Evolutionary conservation across 2,329 filamentous ascomycete species (phyloP).

Genomic region (Dothideomycetes sp.): DNA sequence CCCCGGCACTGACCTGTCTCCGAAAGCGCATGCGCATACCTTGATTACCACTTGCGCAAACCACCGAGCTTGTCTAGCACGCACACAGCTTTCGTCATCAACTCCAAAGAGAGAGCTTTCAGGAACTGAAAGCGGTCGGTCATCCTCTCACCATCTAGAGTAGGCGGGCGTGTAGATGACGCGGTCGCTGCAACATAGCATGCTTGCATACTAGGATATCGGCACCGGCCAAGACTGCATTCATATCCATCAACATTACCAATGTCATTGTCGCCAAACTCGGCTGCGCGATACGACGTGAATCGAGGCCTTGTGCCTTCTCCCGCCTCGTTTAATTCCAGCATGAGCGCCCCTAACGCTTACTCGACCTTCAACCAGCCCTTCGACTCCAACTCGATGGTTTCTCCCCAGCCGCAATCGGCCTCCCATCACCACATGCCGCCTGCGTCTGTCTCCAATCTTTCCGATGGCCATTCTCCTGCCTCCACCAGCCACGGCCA

Average conservation of each 20-base stretch:
- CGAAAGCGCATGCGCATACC: too few relatives aligned
- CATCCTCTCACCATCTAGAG: too few relatives aligned
- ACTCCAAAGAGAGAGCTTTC: too few relatives aligned
- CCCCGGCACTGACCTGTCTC: too few relatives aligned
- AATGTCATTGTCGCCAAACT: not conserved
- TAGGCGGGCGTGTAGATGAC: too few relatives aligned
- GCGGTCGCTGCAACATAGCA: too few relatives aligned
- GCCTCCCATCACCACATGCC: slow-evolving; percentile 3
- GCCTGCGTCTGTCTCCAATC: slow-evolving; percentile 10
- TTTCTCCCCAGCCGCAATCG: slow-evolving; percentile 1
- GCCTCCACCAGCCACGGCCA: slow-evolving; percentile 20
- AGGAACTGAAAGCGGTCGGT: too few relatives aligned
- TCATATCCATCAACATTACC: too few relatives aligned
- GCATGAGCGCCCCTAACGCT: not conserved
- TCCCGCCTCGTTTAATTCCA: not conserved
- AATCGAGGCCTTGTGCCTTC: not conserved
- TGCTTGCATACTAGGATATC: not conserved
- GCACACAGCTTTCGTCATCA: too few relatives aligned
- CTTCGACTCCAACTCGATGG: slow-evolving; percentile 1
- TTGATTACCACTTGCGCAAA: too few relatives aligned
- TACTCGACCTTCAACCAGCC: not conserved
- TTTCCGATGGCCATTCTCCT: slow-evolving; percentile 17
- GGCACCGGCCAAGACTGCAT: too few relatives aligned
- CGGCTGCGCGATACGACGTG: not conserved
- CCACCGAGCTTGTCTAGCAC: too few relatives aligned